Conservation (phyloP, 2,329 filamentous ascomycete species). For the Teratosphaeria zuluensis region DNA sequence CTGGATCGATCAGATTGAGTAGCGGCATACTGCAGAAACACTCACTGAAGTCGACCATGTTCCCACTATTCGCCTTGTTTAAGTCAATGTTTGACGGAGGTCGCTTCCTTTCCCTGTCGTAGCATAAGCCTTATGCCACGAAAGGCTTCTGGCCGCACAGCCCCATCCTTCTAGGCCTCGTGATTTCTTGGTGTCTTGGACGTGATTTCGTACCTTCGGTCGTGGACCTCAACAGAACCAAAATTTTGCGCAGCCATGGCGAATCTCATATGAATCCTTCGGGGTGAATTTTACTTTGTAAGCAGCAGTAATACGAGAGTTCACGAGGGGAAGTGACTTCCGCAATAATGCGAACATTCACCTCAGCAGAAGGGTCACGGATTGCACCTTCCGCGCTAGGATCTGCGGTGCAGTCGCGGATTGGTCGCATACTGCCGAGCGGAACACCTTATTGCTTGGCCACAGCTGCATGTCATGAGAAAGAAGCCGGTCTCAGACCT, state of each 20-base stretch:
- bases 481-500: neutral
- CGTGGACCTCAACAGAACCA: neutral
- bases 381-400: neutral
- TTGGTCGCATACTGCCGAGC: neutral
- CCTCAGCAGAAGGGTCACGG: neutral
- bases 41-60: slow-evolving; percentile 1
- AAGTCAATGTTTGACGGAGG: neutral
- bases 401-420: neutral
- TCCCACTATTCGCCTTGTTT: neutral
- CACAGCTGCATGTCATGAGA: neutral
- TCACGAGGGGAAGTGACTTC: neutral
- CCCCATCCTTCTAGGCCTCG: neutral
- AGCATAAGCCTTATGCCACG: neutral
- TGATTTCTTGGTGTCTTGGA: neutral
- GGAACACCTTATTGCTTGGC: neutral
- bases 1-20: slow-evolving; percentile 8
- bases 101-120: neutral
- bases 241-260: neutral
- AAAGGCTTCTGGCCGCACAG: neutral
- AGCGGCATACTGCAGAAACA: neutral
- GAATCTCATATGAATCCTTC: neutral
- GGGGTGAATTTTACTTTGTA: neutral
- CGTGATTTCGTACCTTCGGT: neutral
- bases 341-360: neutral
- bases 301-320: neutral